Conservation (phyloP, 2,329 filamentous ascomycete species). For the Penicillium janthinellum region DNA sequence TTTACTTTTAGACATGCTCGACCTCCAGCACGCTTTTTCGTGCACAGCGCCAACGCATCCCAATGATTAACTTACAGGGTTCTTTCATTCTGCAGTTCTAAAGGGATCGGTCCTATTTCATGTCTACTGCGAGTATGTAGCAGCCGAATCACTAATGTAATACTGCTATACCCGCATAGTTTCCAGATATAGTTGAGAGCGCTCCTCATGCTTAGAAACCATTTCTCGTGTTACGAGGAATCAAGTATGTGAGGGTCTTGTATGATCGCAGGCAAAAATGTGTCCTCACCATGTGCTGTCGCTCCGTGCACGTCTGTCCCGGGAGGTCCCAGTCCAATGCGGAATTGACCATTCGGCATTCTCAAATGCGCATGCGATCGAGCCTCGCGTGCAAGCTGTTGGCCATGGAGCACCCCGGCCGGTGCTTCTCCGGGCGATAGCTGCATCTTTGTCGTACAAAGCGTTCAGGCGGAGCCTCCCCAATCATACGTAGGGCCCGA, state of each 20-base stretch:
- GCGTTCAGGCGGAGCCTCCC: constrained; percentile 20
- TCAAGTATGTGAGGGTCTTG: neutral
- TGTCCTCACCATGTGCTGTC: neutral
- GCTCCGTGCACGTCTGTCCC: neutral
- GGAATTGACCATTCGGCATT: constrained; percentile 18
- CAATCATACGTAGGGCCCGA: constrained; percentile 24
- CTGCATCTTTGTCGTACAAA: constrained; percentile 23
- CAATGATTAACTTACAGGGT: neutral
- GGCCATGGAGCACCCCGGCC: constrained; percentile 18
- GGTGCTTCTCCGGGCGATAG: constrained; percentile 5
- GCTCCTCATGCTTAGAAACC: neutral
- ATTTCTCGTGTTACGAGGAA: neutral
- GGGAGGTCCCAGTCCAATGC: constrained; percentile 6
- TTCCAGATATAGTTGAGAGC: neutral
- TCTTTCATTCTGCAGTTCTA: neutral
- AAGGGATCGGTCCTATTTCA: neutral
- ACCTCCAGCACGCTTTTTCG: constrained; percentile 37
- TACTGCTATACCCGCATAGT: neutral
- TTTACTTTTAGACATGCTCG: constrained; percentile 7
- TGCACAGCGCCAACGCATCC: constrained; percentile 29
- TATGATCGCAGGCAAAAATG: neutral
- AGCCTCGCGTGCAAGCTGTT: constrained; percentile 4
- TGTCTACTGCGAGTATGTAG: neutral
- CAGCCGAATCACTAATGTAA: neutral
- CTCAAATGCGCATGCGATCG: neutral